Base-by-base conservation (phyloP, 2,329 filamentous ascomycete genomes). In the Fonsecaea multimorphosa region DNA sequence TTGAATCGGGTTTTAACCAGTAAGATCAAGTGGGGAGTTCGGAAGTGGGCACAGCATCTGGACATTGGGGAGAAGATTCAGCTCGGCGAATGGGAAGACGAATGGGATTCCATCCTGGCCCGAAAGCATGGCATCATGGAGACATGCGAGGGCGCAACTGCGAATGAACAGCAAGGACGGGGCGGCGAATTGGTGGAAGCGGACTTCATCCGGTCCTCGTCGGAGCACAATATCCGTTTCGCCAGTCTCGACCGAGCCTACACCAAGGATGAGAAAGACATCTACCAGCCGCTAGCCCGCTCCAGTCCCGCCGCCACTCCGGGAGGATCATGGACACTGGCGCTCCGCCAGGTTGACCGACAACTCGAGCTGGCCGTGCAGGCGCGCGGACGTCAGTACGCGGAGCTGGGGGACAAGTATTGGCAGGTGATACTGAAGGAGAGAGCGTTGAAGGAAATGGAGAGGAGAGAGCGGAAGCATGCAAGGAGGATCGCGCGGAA, bases 81-180 rank as follows among this genome's bases (percentile, higher is more conserved):
- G 9, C 74, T 78, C 40, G 78, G 76, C n/a, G 64, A 74, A 38
- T 76, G 77, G 53, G 80, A 82, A 68, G 80, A 82, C 57, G 27
- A 65, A 0, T 82, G 80, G 80, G 80, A 82, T 68, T 29, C 34
- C 9, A 66, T 80, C 49, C 74, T 77, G 2, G 40, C 38, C 8
- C n/a, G 16, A 29, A 16, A 44, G 14, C 55, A 58, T 22, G 56
- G 57, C 22, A 44, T 66, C 14, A 12, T 14, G 14, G 40, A 64
- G 14, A 29, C 51, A 12, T 32, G 32, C 38, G 27, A 53, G 12
- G 58, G 5, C 8, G 62, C 22, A 1, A 27, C 12, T 24, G 24
- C 19, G 24, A 27, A 54, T 7, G 40, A 29, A 16, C 24, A 40
- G 14, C 32, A 16, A 22, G 52, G 31, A 22, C 51, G 24, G 52